Conservation (phyloP, 306 rosid genomes). For the Lathyrus oleraceus region DNA sequence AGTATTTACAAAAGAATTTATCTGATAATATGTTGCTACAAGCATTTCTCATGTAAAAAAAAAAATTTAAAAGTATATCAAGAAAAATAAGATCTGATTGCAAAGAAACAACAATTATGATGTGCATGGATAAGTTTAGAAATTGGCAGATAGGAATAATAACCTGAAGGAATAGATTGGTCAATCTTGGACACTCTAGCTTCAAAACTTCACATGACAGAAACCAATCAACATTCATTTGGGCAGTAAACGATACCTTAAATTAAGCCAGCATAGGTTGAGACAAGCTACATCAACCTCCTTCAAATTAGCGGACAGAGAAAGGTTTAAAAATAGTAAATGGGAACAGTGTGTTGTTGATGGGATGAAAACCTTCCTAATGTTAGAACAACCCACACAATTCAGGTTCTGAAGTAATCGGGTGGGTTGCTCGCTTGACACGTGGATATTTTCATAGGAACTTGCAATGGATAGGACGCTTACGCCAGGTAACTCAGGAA, state of each 20-base stretch:
- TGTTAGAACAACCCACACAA: conserved; percentile 92
- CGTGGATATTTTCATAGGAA: conserved; percentile 41
- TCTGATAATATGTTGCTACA: neutral
- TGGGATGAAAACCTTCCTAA: conserved; percentile 88
- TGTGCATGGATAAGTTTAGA: conserved; percentile 3
- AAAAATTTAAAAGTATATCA: neutral
- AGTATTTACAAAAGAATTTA: neutral
- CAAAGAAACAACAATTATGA: conserved; percentile 9
- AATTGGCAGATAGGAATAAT: conserved; percentile 24
- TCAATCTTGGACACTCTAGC: conserved; percentile 82
- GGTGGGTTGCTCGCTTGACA: conserved; percentile 55
- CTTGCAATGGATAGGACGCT: conserved; percentile 39
- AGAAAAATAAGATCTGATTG: neutral
- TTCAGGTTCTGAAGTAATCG: conserved; percentile 86
- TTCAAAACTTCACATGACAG: conserved; percentile 63
- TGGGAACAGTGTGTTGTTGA: conserved; percentile 71
- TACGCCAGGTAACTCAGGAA: conserved; percentile 41
- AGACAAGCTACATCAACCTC: conserved; percentile 46
- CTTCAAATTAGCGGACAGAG: conserved; percentile 78
- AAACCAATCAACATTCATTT: conserved; percentile 15
- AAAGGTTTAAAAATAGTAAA: conserved; percentile 72
- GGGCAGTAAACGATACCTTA: conserved; percentile 49
- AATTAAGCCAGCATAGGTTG: no score
- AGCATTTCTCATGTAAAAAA: conserved; percentile 1
- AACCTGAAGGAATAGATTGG: conserved; percentile 92